Evolutionary conservation across 805 yeast genomes (phyloP).

Genomic region (Komagataella pseudopastoris): DNA sequence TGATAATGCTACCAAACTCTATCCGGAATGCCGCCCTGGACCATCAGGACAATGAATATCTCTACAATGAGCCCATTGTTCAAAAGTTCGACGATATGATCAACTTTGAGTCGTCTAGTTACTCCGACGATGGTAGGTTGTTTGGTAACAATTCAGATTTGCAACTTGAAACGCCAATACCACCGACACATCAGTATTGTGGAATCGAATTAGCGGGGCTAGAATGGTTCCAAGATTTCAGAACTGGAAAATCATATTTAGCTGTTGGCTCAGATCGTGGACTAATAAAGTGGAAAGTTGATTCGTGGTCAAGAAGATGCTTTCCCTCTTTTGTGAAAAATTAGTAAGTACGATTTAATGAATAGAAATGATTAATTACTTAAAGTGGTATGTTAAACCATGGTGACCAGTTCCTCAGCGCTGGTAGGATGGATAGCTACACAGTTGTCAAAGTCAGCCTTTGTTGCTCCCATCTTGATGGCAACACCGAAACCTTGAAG

Average conservation of each 20-base stretch:
- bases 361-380: background rate
- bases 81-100: background rate
- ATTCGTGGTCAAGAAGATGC: conserved; percentile 48
- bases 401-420: conserved; percentile 94
- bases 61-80: background rate
- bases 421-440: conserved; percentile 98
- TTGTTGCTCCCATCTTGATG: conserved; percentile 97
- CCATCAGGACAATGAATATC: background rate
- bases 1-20: conserved; percentile 49
- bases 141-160: conserved; percentile 9
- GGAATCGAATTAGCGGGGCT: conserved; percentile 41
- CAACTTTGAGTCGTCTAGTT: background rate
- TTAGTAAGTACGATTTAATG: background rate
- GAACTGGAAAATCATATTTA: conserved; percentile 28
- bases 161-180: background rate
- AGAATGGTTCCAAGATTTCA: conserved; percentile 31
- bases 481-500: conserved; percentile 99
- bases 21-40: conserved; percentile 6
- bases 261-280: conserved; percentile 59
- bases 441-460: conserved; percentile 85
- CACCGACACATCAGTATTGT: conserved; percentile 3
- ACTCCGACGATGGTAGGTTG: conserved; percentile 3
- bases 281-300: conserved; percentile 55
- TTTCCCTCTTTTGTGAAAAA: conserved; percentile 33
- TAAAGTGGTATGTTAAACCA: conserved; percentile 14